These are phyloP conservation scores for Alternaria brassicae DNA, from an alignment of 2,329 filamentous ascomycete genomes.

Conservation along the genomic window DNA sequence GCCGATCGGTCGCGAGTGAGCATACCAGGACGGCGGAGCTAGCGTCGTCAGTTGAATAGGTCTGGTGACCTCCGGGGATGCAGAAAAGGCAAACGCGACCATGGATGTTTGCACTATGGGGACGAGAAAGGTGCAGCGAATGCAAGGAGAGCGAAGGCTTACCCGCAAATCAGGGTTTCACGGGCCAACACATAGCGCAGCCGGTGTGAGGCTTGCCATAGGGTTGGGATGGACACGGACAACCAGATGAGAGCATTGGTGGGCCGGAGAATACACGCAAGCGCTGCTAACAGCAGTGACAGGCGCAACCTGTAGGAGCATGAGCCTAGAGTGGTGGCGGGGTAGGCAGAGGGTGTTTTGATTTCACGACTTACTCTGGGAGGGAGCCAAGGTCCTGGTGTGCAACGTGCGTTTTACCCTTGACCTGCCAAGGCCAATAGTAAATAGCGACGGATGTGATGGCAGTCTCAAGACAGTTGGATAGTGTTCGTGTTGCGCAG, in stretches of 20 bases:
- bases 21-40: conserved; percentile 66
- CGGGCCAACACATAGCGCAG: conserved; percentile 63
- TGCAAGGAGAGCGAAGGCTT: conserved; percentile 33
- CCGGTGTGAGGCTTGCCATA: conserved; percentile 55
- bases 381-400: conserved; percentile 38
- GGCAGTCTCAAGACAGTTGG: conserved; percentile 91
- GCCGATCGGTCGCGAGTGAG: conserved; percentile 72
- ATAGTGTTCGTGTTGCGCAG: conserved; percentile 89
- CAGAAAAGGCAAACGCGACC: conserved; percentile 6
- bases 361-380: conserved; percentile 35
- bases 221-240: conserved; percentile 65
- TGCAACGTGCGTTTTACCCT: conserved; percentile 43
- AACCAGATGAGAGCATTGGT: conserved; percentile 91
- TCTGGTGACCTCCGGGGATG: conserved; percentile 21
- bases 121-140: conserved; percentile 20
- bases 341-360: conserved; percentile 4
- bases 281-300: conserved; percentile 76
- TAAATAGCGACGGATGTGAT: conserved; percentile 80
- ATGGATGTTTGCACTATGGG: conserved; percentile 7
- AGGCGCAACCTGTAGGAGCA: conserved; percentile 48
- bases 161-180: conserved; percentile 69
- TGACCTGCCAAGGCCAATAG: conserved; percentile 81
- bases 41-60: conserved; percentile 27
- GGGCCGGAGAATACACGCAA: conserved; percentile 85
- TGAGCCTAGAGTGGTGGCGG: conserved; percentile 27